Evolutionary conservation across 1,139 yeast genomes (phyloP).

Genomic region (Candida frijolesensis): DNA sequence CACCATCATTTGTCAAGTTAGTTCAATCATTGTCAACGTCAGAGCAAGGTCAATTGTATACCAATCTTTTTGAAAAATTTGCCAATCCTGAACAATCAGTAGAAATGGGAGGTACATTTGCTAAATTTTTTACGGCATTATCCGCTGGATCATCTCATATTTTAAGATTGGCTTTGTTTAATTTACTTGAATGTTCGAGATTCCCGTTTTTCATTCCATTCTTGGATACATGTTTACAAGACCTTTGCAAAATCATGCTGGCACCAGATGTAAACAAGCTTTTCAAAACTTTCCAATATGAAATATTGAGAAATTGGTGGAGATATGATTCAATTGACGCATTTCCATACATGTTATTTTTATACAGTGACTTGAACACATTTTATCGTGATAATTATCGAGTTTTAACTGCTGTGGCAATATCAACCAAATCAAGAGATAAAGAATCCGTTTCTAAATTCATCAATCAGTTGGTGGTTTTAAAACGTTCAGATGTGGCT

Average conservation of each 20-base stretch:
- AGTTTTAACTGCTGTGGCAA: constrained; percentile 37
- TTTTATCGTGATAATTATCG: constrained; percentile 33
- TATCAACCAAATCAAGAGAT: constrained; percentile 23
- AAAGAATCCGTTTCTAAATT: constrained; percentile 11
- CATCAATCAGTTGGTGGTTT: constrained; percentile 21
- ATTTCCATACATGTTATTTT: constrained; percentile 46
- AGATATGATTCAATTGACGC: constrained; percentile 26
- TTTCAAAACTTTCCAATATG: constrained; percentile 31
- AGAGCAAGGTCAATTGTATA: constrained; percentile 32
- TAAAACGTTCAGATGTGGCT: constrained; percentile 15
- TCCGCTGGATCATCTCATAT: constrained; percentile 30
- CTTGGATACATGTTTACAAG: constrained; percentile 25
- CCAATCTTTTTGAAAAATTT: constrained; percentile 32
- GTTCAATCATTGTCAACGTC: constrained; percentile 4
- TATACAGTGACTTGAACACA: constrained; percentile 24
- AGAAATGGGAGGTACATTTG: constrained; percentile 44
- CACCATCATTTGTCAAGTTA: constrained; percentile 6
- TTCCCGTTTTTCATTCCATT: constrained; percentile 35
- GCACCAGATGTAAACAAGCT: constrained; percentile 22
- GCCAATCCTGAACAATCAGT: constrained; percentile 33
- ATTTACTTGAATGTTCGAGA: constrained; percentile 42
- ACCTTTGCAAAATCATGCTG: constrained; percentile 21
- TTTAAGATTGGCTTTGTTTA: constrained; percentile 37
- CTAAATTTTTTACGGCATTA: constrained; percentile 35
- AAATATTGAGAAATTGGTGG: constrained; percentile 46